Conservation (phyloP, 345 rosid species). For the Physaria fendleri region DNA sequence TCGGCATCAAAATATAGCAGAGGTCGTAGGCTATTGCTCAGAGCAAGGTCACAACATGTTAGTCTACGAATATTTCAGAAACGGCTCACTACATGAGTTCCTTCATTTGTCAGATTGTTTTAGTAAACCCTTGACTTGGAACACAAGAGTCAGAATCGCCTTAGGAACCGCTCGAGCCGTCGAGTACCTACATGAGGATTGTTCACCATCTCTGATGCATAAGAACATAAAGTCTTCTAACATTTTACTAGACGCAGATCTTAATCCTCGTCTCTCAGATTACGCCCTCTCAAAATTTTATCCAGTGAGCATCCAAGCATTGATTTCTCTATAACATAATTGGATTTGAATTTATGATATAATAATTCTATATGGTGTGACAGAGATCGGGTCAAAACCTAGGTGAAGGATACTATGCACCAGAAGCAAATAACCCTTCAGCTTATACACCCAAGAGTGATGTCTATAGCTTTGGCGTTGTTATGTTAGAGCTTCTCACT, state of each 20-base stretch:
- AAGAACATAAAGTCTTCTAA: constrained; percentile 91
- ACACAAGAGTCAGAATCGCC: constrained; percentile 81
- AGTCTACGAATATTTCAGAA: constrained; percentile 66
- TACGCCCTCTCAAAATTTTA: constrained; percentile 68
- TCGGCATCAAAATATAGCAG: constrained; percentile 78
- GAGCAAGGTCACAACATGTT: constrained; percentile 79
- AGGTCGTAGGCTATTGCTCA: constrained; percentile 71
- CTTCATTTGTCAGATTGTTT: constrained; percentile 78
- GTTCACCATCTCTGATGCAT: constrained; percentile 79
- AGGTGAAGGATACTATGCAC: constrained; percentile 79
- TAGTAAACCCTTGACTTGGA: constrained; percentile 94
- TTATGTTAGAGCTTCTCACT: constrained; percentile 82
- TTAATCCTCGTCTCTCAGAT: constrained; percentile 80
- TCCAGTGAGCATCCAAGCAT: constrained; percentile 50
- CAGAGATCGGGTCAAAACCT: constrained; percentile 79
- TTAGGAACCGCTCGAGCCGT: constrained; percentile 74
- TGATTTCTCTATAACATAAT: too few relatives aligned
- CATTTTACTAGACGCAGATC: constrained; percentile 80
- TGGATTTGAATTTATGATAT: background rate
- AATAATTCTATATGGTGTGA: background rate
- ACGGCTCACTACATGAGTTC: constrained; percentile 86
- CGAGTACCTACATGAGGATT: constrained; percentile 85
- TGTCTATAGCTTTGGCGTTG: constrained; percentile 87
- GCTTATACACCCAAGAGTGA: constrained; percentile 83
- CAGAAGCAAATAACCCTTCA: constrained; percentile 65